Percentiles rank a stretch among this genome's conserved stretches.
phyloP scores from a whole-genome alignment of 495 filamentous ascomycete genomes.

The Choiromyces venosus region DNA sequence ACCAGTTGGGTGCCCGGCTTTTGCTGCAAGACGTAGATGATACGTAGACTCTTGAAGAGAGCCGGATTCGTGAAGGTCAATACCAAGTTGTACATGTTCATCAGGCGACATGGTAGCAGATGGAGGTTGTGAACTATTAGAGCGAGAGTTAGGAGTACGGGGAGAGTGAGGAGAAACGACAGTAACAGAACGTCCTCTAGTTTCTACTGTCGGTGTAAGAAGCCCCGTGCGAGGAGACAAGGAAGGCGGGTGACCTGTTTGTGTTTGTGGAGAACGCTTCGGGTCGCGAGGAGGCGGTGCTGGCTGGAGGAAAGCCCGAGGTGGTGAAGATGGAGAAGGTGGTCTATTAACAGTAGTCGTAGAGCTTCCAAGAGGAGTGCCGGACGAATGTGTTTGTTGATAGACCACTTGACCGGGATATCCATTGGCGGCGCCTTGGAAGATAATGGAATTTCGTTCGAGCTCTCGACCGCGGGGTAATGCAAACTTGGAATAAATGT shows the following conservation, averaged over 20 bases:
- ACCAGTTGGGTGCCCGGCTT: slow-evolving; percentile 74
- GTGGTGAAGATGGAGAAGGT: slow-evolving; percentile 50
- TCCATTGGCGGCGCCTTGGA: slow-evolving; percentile 48
- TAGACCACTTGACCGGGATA: neutral
- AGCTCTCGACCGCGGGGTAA: slow-evolving; percentile 75
- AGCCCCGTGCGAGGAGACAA: slow-evolving; percentile 16
- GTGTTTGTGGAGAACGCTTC: slow-evolving; percentile 12
- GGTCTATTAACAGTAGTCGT: slow-evolving; percentile 61
- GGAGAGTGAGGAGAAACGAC: slow-evolving; percentile 20
- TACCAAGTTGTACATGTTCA: slow-evolving; percentile 80
- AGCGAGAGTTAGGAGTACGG: slow-evolving; percentile 9
- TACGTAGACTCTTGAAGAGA: slow-evolving; percentile 87
- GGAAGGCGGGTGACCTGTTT: slow-evolving; percentile 6
- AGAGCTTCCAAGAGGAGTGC: slow-evolving; percentile 51
- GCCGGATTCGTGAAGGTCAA: slow-evolving; percentile 80
- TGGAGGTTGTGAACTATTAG: slow-evolving; percentile 34
- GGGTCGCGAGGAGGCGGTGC: slow-evolving; percentile 20
- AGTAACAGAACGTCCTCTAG: slow-evolving; percentile 24
- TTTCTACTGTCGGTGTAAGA: slow-evolving; percentile 14
- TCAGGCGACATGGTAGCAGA: slow-evolving; percentile 64
- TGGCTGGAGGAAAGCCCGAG: slow-evolving; percentile 41
- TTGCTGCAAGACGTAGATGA: slow-evolving; percentile 84
- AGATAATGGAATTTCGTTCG: slow-evolving; percentile 62
- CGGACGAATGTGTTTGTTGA: neutral
- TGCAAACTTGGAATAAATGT: slow-evolving; percentile 75